These are phyloP conservation scores for Oryza meyeriana DNA, from an alignment of 176 grass and related monocot species.

Conservation along the genomic window DNA sequence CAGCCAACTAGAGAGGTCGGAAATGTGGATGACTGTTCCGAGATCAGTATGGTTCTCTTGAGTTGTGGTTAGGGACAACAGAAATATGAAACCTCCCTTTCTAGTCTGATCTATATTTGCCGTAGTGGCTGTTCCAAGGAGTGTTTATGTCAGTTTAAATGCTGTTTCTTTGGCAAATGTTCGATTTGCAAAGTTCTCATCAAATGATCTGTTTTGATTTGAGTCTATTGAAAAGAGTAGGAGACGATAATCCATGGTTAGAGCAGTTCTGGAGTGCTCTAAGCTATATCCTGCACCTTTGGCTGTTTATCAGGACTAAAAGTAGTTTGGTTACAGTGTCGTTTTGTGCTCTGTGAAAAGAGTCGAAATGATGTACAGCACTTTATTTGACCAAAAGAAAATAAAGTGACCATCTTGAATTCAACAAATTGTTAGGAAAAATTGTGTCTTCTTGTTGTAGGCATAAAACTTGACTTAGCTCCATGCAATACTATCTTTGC, in stretches of 20 bases:
- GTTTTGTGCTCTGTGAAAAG: neutral
- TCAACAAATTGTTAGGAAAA: neutral
- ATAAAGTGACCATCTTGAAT: neutral
- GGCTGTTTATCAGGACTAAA: neutral
- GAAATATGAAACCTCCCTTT: neutral
- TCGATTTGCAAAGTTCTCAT: neutral
- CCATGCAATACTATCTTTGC: neutral
- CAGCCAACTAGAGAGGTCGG: neutral
- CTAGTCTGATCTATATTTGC: neutral
- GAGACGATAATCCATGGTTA: neutral
- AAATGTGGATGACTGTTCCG: neutral
- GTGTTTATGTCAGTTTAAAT: neutral
- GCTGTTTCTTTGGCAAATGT: neutral
- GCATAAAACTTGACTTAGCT: slow-evolving; percentile 10
- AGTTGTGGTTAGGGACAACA: neutral
- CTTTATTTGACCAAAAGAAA: neutral
- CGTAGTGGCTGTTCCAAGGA: neutral
- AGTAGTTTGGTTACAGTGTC: neutral
- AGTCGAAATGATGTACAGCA: neutral
- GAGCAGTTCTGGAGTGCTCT: neutral
- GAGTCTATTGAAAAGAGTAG: neutral
- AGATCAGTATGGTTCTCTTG: neutral
- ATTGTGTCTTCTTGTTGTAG: neutral
- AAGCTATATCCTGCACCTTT: neutral
- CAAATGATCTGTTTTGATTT: neutral